These are phyloP conservation scores for Ceratobasidium sp. DNA, from an alignment of 1,284 basidiomycete genomes.

Conservation along the genomic window DNA sequence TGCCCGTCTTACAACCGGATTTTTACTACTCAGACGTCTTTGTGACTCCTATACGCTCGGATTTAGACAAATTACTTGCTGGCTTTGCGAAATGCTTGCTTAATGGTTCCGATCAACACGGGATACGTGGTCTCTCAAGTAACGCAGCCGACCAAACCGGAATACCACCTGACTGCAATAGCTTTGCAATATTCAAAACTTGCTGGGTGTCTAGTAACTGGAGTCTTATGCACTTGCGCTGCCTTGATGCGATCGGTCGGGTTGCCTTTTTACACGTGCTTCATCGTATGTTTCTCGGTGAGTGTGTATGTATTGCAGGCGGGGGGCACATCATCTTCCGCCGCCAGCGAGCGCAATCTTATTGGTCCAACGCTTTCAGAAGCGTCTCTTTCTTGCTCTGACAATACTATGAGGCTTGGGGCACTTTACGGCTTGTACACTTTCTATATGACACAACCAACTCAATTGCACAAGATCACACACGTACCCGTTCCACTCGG, in stretches of 20 bases:
- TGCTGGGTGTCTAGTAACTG: conserved; percentile 36
- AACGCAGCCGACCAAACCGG: conserved; percentile 36
- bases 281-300: conserved; percentile 35
- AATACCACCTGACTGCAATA: conserved; percentile 11
- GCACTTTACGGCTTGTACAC: conserved; percentile 38
- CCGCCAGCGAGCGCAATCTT: conserved; percentile 7
- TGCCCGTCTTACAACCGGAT: conserved; percentile 34
- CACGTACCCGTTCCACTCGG: conserved; percentile 26
- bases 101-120: conserved; percentile 35
- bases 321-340: not conserved
- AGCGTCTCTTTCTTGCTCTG: conserved; percentile 4
- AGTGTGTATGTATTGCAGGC: not conserved
- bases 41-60: conserved; percentile 20
- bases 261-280: conserved; percentile 33
- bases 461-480: conserved; percentile 14
- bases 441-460: conserved; percentile 33
- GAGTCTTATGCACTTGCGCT: conserved; percentile 35
- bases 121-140: conserved; percentile 13
- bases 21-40: conserved; percentile 32
- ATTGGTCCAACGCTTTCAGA: conserved; percentile 7
- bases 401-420: conserved; percentile 22
- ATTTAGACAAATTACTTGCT: conserved; percentile 28
- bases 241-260: conserved; percentile 38
- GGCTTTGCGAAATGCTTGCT: conserved; percentile 32
- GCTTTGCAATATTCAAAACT: conserved; percentile 30